Conservation (phyloP, 139 green algal species). For the Tetraselmis chui region DNA sequence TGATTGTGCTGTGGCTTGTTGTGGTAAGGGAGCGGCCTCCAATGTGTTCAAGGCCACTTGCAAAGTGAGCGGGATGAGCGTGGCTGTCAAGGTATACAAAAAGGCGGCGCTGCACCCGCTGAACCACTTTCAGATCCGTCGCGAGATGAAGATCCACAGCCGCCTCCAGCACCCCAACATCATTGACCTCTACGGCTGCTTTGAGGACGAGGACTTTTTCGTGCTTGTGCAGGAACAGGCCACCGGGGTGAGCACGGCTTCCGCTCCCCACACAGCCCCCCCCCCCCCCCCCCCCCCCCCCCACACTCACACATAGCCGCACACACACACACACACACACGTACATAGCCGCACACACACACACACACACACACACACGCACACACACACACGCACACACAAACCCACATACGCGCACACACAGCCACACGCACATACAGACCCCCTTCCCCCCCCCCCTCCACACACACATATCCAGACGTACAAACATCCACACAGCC, state of each 20-base stretch:
- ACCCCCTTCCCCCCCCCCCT: no score
- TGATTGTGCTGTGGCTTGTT: not conserved
- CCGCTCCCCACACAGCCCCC: no score
- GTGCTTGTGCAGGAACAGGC: not conserved
- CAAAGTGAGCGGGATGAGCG: not conserved
- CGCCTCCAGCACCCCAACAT: not conserved
- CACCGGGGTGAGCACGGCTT: not conserved
- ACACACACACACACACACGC: no score
- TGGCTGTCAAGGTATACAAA: not conserved
- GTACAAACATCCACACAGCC: no score
- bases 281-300: no score
- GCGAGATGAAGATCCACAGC: not conserved
- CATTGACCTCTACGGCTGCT: slow-evolving; percentile 6
- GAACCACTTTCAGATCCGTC: slow-evolving; percentile 4
- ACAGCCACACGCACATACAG: no score
- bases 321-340: no score
- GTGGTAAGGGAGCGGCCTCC: not conserved
- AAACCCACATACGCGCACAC: no score
- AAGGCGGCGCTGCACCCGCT: not conserved
- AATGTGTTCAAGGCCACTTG: not conserved
- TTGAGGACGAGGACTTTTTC: slow-evolving; percentile 8
- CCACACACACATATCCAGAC: no score
- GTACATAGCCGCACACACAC: no score
- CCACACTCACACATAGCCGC: no score
- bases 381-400: no score